A percentile compares a stretch with the other conserved stretches of the same genome.
phyloP scores from a whole-genome alignment of 139 green algal genomes.

The Gonium pectorale region DNA sequence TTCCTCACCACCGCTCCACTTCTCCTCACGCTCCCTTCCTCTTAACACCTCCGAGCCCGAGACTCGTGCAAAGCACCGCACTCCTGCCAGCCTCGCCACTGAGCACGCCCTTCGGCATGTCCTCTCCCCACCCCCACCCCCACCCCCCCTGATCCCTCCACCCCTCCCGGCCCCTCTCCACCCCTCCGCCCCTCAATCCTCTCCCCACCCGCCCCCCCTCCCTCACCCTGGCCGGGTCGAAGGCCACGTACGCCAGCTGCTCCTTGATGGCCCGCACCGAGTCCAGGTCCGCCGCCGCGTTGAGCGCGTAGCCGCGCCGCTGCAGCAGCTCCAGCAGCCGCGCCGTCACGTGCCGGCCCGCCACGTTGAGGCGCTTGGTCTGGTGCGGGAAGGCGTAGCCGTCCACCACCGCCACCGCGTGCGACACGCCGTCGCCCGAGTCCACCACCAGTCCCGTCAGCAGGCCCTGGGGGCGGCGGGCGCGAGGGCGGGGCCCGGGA shows the following conservation, averaged over 20 bases:
- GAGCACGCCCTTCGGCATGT: too few relatives aligned
- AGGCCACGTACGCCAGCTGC: constrained; percentile 81
- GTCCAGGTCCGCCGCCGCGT: constrained; percentile 77
- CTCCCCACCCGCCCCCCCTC: too few relatives aligned
- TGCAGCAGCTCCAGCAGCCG: constrained; percentile 85
- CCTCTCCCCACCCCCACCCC: too few relatives aligned
- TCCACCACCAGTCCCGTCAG: constrained; percentile 89
- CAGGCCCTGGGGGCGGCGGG: constrained; percentile 61
- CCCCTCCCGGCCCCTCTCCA: neutral
- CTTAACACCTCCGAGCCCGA: too few relatives aligned
- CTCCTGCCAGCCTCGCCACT: too few relatives aligned
- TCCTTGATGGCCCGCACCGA: constrained; percentile 82
- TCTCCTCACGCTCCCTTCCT: too few relatives aligned
- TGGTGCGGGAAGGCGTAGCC: constrained; percentile 81
- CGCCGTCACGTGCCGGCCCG: constrained; percentile 74
- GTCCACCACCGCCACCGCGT: constrained; percentile 87
- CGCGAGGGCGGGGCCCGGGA: too few relatives aligned
- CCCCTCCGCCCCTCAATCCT: too few relatives aligned
- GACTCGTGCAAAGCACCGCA: too few relatives aligned
- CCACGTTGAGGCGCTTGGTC: constrained; percentile 83
- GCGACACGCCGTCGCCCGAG: constrained; percentile 81
- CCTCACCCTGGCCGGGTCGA: too few relatives aligned
- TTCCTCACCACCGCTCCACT: too few relatives aligned
- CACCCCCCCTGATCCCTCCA: too few relatives aligned
- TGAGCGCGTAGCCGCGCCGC: constrained; percentile 77